phyloP scores from a whole-genome alignment of 2,329 filamentous ascomycete species.

The Knoxdaviesia proteae region DNA sequence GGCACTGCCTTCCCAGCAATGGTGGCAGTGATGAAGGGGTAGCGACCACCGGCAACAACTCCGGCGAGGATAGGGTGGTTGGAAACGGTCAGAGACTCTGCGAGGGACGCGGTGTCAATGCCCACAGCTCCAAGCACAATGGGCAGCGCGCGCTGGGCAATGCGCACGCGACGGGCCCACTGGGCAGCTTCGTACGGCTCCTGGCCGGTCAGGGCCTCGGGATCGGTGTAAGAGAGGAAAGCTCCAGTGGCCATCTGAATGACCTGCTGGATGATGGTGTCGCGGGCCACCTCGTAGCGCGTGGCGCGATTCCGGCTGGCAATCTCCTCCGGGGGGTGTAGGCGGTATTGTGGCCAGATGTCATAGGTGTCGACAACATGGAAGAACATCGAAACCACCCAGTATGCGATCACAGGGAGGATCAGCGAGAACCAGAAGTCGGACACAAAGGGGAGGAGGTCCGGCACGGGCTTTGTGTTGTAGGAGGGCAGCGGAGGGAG shows the following conservation, averaged over 20 bases:
- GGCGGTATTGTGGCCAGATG: slow-evolving; percentile 71
- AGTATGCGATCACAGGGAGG: slow-evolving; percentile 69
- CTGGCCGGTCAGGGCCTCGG: slow-evolving; percentile 51
- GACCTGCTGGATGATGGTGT: slow-evolving; percentile 79
- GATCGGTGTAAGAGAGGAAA: slow-evolving; percentile 50
- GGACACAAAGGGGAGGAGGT: slow-evolving; percentile 56
- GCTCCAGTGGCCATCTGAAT: slow-evolving; percentile 62
- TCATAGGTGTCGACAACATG: slow-evolving; percentile 73
- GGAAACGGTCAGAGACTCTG: slow-evolving; percentile 49
- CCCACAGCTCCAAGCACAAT: slow-evolving; percentile 49
- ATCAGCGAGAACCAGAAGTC: slow-evolving; percentile 64
- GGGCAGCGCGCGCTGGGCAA: slow-evolving; percentile 63
- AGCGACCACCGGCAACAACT: slow-evolving; percentile 58
- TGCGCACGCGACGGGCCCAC: slow-evolving; percentile 67
- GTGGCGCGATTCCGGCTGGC: slow-evolving; percentile 70
- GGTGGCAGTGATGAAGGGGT: slow-evolving; percentile 47
- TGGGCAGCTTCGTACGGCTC: slow-evolving; percentile 74
- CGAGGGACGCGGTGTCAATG: slow-evolving; percentile 53
- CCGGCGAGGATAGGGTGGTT: slow-evolving; percentile 52
- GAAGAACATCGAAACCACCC: slow-evolving; percentile 68
- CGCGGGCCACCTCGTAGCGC: slow-evolving; percentile 66
- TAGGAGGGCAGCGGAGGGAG: slow-evolving; percentile 79
- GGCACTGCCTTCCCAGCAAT: slow-evolving; percentile 36
- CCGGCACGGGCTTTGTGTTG: slow-evolving; percentile 44
- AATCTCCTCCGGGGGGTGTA: slow-evolving; percentile 89